Evolutionary conservation across 305 asterid species (phyloP).

Genomic region (Solanum hybrid): DNA sequence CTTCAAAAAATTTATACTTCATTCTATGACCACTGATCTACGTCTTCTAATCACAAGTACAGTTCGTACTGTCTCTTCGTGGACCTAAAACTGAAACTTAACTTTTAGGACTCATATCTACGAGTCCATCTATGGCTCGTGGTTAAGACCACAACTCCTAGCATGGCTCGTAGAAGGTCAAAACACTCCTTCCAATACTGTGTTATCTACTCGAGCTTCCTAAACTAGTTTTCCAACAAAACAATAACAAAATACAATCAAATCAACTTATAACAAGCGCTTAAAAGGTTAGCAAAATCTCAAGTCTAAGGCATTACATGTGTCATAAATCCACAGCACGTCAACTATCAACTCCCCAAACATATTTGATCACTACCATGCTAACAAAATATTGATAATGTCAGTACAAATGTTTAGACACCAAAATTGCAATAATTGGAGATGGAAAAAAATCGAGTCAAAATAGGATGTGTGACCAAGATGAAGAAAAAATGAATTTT

Average conservation of each 20-base stretch:
- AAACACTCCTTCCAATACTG: neutral
- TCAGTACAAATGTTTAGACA: too few species aligned
- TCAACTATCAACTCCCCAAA: too few species aligned
- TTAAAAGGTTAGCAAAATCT: neutral
- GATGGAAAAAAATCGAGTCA: too few species aligned
- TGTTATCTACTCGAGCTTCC: neutral
- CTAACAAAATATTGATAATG: too few species aligned
- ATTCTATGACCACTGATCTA: neutral
- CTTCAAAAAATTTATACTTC: neutral
- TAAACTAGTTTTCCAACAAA: neutral
- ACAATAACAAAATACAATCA: neutral
- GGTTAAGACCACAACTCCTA: neutral
- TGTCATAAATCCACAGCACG: neutral
- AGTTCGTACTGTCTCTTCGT: too few species aligned
- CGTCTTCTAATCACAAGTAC: neutral
- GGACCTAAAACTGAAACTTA: too few species aligned
- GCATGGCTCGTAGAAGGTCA: neutral
- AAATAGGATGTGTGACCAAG: too few species aligned
- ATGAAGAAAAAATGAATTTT: too few species aligned
- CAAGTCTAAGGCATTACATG: neutral
- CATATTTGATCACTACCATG: too few species aligned
- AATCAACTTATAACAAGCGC: neutral
- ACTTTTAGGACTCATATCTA: too few species aligned
- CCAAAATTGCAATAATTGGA: too few species aligned
- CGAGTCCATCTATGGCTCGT: neutral